phyloP scores from a whole-genome alignment of 805 yeast species.

The Wickerhamiella sorbophila region DNA sequence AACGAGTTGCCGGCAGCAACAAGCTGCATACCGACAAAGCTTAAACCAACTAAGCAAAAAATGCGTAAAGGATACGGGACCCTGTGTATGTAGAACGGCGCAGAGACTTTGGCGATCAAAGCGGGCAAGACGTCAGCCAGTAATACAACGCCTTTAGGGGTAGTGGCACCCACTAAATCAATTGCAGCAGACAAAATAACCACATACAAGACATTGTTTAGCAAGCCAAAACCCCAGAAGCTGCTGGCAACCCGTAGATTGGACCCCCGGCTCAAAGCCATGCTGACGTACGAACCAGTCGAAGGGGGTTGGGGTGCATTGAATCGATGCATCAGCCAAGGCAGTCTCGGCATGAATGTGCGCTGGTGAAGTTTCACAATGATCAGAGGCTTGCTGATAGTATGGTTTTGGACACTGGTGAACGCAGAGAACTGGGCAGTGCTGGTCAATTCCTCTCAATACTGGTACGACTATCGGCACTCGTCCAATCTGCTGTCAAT shows the following conservation, averaged over 20 bases:
- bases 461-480: constrained; percentile 3
- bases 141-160: constrained; percentile 76
- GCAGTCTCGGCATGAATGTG: no score
- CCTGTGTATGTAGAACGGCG: constrained; percentile 67
- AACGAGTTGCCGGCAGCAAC: constrained; percentile 36
- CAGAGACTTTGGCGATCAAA: constrained; percentile 48
- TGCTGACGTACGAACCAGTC: no score
- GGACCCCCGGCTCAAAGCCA: no score
- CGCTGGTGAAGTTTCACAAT: no score
- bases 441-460: neutral
- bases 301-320: no score
- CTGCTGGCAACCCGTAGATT: constrained; percentile 9
- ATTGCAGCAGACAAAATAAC: constrained; percentile 85
- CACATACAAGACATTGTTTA: constrained; percentile 81
- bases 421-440: neutral
- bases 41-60: constrained; percentile 38
- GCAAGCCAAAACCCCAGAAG: constrained; percentile 73
- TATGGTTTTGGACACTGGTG: no score
- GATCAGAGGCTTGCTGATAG: no score
- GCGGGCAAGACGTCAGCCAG: constrained; percentile 82
- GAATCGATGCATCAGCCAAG: no score
- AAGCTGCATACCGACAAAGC: constrained; percentile 60
- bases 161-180: constrained; percentile 68
- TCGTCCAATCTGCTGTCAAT: neutral
- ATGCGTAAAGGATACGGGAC: constrained; percentile 49